Base-by-base conservation (phyloP, 257 asterid species). In the Marsdenia floribunda region DNA sequence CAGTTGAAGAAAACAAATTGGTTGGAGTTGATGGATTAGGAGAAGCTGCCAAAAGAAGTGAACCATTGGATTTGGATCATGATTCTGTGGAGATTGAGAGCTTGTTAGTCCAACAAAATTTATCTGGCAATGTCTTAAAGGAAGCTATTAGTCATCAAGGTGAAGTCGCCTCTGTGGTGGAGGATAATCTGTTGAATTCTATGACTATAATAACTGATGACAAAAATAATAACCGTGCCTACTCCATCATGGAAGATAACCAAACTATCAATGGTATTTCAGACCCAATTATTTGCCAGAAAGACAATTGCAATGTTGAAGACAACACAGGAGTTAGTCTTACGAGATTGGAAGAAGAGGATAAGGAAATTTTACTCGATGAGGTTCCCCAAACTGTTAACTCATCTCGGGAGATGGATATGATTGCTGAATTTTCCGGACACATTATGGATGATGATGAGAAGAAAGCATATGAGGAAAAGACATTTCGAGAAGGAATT, bases 361-460 rank as follows among this genome's bases (percentile, higher is more conserved):
- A 83, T 68, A 64, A 74, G 54, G 87, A 75, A 19, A 68, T 79
- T 22, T 71, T 79, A 70, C 53, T 76, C 57, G 16, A 59, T 57
- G 90, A 89, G 61, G 75, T 82, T 77, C 78, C 78, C 79, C 92
- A 88, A 33, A 79, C 79, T 77, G 75, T 80, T 10, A 83, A 85
- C 72, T 80, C 85, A 59, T 76, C 83, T 82, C 85, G 83, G 69
- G 80, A 74, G 64, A 60, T 70, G 77, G 95, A 86, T 79, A 75
- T 70, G 74, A 68, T 44, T 61, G 70, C 80, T 71, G 88, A 87
- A 71, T 63, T 83, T 72, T 75, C 86, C 72, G 78, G 78, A 79
- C 79, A 58, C 52, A 78, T 72, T 72, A 80, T 81, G 70, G 69
- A 73, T 60, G 21, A 75, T 69, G 83, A 80, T 49, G 77, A 78